Conservation (phyloP, 306 rosid genomes). For the Ormosia semicastrata region DNA sequence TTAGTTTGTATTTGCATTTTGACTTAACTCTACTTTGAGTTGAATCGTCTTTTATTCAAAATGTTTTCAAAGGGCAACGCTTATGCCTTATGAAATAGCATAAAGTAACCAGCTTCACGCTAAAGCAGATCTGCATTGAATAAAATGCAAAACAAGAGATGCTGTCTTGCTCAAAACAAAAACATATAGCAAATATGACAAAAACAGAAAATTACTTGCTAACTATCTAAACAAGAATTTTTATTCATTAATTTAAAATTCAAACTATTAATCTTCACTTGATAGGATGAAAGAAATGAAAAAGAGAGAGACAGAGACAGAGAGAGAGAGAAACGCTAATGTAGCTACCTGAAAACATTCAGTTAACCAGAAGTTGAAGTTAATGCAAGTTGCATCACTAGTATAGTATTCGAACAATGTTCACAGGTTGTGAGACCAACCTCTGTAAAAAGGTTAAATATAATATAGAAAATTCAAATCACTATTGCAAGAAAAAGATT, state of each 20-base stretch:
- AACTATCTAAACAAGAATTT: neutral
- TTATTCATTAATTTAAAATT: neutral
- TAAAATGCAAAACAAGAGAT: neutral
- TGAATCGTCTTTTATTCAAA: no score
- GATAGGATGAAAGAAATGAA: neutral
- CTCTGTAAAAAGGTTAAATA: conserved; percentile 27
- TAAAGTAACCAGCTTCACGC: neutral
- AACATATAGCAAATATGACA: conserved; percentile 1
- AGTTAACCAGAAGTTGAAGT: conserved; percentile 6
- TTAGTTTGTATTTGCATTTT: no score
- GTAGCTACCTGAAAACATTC: conserved; percentile 10
- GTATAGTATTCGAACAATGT: conserved; percentile 3
- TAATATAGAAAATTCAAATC: conserved; percentile 10
- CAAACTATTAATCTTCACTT: neutral
- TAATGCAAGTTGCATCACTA: conserved; percentile 29
- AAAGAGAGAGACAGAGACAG: no score
- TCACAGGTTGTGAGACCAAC: conserved; percentile 31
- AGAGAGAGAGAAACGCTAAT: neutral
- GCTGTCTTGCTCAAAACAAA: neutral
- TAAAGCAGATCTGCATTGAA: neutral
- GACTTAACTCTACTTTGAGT: no score
- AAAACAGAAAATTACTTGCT: neutral
- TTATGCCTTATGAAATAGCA: neutral
- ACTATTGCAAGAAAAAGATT: conserved; percentile 27
- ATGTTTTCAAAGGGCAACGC: no score